Evolutionary conservation across 768 basidiomycete genomes (phyloP).

Genomic region (Tylopilus subfusipes): DNA sequence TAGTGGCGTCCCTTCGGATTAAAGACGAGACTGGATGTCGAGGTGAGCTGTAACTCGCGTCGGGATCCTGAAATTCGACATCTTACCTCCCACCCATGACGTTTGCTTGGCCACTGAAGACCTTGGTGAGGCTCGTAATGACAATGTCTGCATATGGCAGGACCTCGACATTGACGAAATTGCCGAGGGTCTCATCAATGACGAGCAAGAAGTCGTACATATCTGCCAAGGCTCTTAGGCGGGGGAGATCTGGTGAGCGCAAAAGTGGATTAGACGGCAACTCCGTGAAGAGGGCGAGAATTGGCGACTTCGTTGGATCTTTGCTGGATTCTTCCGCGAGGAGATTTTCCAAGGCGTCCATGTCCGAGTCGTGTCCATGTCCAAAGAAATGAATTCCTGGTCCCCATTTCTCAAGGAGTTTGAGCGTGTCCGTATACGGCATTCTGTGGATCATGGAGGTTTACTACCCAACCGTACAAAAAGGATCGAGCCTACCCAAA

Average conservation of each 20-base stretch:
- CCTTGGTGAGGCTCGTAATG: too few species aligned
- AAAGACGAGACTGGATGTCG: too few species aligned
- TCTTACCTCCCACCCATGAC: too few species aligned
- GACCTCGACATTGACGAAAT: slow-evolving; percentile 90
- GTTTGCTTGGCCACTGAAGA: too few species aligned
- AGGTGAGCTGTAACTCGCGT: too few species aligned
- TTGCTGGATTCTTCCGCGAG: slow-evolving; percentile 36
- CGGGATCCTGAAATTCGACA: too few species aligned
- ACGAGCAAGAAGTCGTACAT: slow-evolving; percentile 85
- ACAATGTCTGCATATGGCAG: too few species aligned
- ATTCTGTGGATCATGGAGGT: slow-evolving; percentile 50
- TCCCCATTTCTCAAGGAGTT: slow-evolving; percentile 94
- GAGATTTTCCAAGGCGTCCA: slow-evolving; percentile 72
- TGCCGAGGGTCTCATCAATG: slow-evolving; percentile 93
- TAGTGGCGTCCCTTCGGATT: too few species aligned
- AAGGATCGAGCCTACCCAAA: slow-evolving; percentile 66
- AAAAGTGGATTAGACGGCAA: slow-evolving; percentile 95
- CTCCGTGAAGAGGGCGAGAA: too few species aligned
- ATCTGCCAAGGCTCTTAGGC: too few species aligned
- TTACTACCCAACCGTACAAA: background rate
- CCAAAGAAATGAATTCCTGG: slow-evolving; percentile 90
- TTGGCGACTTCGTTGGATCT: slow-evolving; percentile 47
- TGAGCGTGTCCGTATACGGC: slow-evolving; percentile 92
- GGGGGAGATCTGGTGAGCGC: slow-evolving; percentile 73
- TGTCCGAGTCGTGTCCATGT: slow-evolving; percentile 68